Evolutionary conservation across 2,329 filamentous ascomycete species (phyloP), one percentile per base, ranked within the genome.

Genomic region (Pyrenophora tritici-repentis): DNA sequence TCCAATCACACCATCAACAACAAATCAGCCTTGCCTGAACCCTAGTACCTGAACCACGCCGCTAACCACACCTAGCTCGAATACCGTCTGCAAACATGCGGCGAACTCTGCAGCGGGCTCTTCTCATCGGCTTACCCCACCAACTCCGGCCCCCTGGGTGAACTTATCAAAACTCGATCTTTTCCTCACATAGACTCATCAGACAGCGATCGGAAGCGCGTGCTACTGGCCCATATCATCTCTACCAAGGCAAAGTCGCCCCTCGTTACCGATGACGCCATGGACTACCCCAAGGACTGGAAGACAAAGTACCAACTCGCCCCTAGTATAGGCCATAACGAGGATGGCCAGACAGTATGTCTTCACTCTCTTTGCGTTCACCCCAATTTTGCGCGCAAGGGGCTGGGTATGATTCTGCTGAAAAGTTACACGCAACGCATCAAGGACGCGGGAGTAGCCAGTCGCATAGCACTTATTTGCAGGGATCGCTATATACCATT

Each of bases 281-380:
- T 96, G 90, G 82, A 80, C 17, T 80, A 87, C 35, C 90, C 91
- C 1, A 72, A 77, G 33, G 81, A 88, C 67, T 93, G 88, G 86
- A 77, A 80, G 53, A 77, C 79, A 7, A 70, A 69, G 24, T 70
- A 68, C 63, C 59, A 70, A 47, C 55, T 70, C 42, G 48, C 57
- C 24, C 65, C 67, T 18, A 58, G 59, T 7, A 66, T 85, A 8
- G 90, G 90, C 26, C 90, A 96, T 72, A 83, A 88, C 62, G 84
- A 90, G 51, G 77, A 79, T 13, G 91, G 91, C 33, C 76, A 85
- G 36, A 95, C 90, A 0, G 81, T 96, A 47, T 90, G 86, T 47
- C 76, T 96, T 42, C 92, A 97, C 74, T 93, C 89, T 0, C 80
- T 97, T 4, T 90, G 89, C 14, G 86, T 96, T 5, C 79, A 88